Evolutionary conservation across 2,329 filamentous ascomycete species (phyloP), one percentile per base, ranked within the genome.

Genomic region (Fusarium torulosum): DNA sequence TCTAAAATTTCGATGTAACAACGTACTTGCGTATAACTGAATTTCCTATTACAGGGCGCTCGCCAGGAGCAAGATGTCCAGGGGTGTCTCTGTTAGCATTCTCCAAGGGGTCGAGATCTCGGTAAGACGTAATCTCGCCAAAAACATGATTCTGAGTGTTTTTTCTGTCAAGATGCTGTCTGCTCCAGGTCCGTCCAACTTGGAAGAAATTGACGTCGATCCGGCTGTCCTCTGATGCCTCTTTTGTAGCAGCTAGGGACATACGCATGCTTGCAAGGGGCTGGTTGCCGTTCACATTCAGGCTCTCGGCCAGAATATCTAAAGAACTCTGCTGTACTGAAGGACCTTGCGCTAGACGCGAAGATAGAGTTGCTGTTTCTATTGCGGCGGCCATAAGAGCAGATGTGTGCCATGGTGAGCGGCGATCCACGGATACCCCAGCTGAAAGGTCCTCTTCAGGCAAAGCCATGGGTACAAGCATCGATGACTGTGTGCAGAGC

Each of bases 251-350:
- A 38, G 79, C 74, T 60, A 92, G 80, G 50, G 86, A 89, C 81
- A 96, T 88, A 59, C 88, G 86, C 46, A 97, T 82, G 62, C 90
- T 89, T 8, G 91, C 92, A 33, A 98, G 88, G 25, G 88, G 91
- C 74, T 94, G 93, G 62, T 88, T 91, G n/a, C 92, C 93, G 58
- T 91, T 89, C 29, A 88, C 84, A 69, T 93, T 94, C 53, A 96
- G 80, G 14, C 86, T 83, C 53, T 88, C 86, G 31, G 90, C 86
- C 44, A 95, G 79, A 50, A 88, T 85, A 38, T 86, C 84, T 44
- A 96, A 79, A 2, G 84, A 88, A 23, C 74, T 83, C 63, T 79
- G 67, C 23, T 70, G 67, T 6, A 56, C 80, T 69, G 76, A 82
- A 65, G 71, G 76, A 6, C 77, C 77, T 13, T 83, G 77, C 29